Percentiles rank a stretch among this genome's conserved stretches.
These are phyloP conservation scores for Cercospora beticola DNA, from an alignment of 2,329 filamentous ascomycete genomes.

Conservation along the genomic window DNA sequence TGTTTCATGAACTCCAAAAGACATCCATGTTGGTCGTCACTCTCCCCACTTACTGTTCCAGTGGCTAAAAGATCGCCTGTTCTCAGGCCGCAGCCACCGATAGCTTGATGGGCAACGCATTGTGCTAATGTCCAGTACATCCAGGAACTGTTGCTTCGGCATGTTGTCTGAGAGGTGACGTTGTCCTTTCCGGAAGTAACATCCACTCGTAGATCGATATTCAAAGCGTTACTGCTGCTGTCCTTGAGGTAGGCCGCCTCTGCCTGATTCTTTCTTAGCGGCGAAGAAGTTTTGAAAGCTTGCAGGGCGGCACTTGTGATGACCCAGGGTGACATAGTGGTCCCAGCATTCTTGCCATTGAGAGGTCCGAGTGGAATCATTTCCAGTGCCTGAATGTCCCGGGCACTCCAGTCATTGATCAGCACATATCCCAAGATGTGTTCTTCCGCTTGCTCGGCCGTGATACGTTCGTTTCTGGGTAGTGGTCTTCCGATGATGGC, in stretches of 20 bases:
- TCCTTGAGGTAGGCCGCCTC: conserved; percentile 31
- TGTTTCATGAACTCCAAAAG: conserved; percentile 44
- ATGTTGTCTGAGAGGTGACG: conserved; percentile 18
- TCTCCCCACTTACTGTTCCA: conserved; percentile 44
- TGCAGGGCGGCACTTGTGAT: conserved; percentile 58
- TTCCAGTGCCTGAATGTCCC: conserved; percentile 63
- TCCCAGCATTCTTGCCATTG: conserved; percentile 61
- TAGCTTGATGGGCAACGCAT: conserved; percentile 44
- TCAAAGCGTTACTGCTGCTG: conserved; percentile 24
- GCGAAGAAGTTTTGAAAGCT: conserved; percentile 30
- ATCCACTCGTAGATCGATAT: conserved; percentile 31
- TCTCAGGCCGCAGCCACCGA: conserved; percentile 42
- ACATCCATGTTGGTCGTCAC: conserved; percentile 42
- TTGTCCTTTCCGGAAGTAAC: conserved; percentile 17
- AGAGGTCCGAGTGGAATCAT: conserved; percentile 62
- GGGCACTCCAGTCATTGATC: conserved; percentile 61
- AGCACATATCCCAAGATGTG: conserved; percentile 63
- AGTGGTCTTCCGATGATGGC: conserved; percentile 46
- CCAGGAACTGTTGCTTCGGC: conserved; percentile 36
- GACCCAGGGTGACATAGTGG: conserved; percentile 62
- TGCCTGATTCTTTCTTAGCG: conserved; percentile 19
- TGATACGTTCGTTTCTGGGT: conserved; percentile 37
- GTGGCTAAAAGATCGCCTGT: conserved; percentile 46
- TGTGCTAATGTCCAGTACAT: conserved; percentile 48
- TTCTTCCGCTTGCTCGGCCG: conserved; percentile 45